Evolutionary conservation across 768 basidiomycete genomes (phyloP), one percentile per base, ranked within the genome.

Genomic region (Russula foetens): DNA sequence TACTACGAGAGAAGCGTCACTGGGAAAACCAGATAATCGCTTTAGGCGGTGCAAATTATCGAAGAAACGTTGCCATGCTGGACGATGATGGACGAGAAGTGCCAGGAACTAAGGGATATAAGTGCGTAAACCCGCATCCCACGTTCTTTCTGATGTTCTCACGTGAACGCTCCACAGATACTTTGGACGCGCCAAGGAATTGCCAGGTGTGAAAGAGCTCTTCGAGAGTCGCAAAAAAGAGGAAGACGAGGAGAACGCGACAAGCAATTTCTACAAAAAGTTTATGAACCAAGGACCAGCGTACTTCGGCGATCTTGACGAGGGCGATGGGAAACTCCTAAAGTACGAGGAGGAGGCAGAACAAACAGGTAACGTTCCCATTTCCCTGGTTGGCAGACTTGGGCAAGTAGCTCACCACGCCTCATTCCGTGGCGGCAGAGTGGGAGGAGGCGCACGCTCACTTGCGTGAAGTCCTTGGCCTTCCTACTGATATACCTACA

Each of bases 21-120:
- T 98, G 93, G 92, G 96, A 98, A 76, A 95, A 94, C 67, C 95
- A 97, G 71, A 97, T 98, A 53, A 88, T 98, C n/a, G 86, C 86
- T 7, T 77, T 98, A 1, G 95, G 95, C 48, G 96, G 96, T 63
- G 96, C 95, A 23, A 99, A 98, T 70, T 98, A 98, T 71, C 80
- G 92, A 68, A 78, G 96, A 53, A 97, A 93, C 35, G 90, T 94
- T 14, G 86, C 92, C 52, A 95, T 95, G 90, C 68, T 92, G 66
- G 92, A 96, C 69, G 92, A 92, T 60, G 94, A 96, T 67, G 95
- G 96, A 12, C 90, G 89, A 72, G 94, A 98, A 72, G 94, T 98
- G 0, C 95, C 94, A 0, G 94, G 94, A 2, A 97, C 94, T 9
- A 88, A 96, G 68, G 96, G 96, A 62, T 98, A 98, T 82, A 98